These are phyloP conservation scores for Rhododendron williamsianum DNA, from an alignment of 148 eudicot genomes.

Conservation along the genomic window DNA sequence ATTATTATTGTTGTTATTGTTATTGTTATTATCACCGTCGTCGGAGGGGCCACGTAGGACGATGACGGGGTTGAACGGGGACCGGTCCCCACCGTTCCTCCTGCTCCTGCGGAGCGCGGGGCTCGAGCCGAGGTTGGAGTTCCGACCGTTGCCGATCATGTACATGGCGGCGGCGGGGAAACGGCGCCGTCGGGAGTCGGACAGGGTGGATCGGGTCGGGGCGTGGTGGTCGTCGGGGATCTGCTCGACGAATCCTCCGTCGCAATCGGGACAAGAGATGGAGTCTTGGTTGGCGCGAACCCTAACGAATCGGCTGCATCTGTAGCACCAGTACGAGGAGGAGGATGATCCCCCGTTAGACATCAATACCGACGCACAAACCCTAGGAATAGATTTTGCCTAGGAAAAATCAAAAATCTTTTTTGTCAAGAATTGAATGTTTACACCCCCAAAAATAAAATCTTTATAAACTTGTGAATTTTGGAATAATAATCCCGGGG, in stretches of 20 bases:
- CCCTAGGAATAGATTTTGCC: neutral
- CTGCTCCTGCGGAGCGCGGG: slow-evolving; percentile 38
- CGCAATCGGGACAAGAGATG: slow-evolving; percentile 69
- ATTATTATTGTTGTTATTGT: slow-evolving; percentile 9
- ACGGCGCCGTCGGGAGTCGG: slow-evolving; percentile 49
- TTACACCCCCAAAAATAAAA: neutral
- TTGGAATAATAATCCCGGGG: no score
- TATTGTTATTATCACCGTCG: neutral
- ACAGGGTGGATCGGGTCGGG: slow-evolving; percentile 23
- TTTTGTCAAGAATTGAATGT: neutral
- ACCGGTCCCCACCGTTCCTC: slow-evolving; percentile 62
- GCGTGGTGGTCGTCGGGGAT: slow-evolving; percentile 23
- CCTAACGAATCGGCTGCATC: slow-evolving; percentile 72
- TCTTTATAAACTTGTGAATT: neutral
- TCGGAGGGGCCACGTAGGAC: slow-evolving; percentile 67
- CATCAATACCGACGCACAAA: slow-evolving; percentile 6
- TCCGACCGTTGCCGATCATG: slow-evolving; percentile 31
- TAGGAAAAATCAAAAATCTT: neutral
- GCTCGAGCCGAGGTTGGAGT: slow-evolving; percentile 26
- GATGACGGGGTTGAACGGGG: slow-evolving; percentile 91
- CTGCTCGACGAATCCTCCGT: slow-evolving; percentile 71
- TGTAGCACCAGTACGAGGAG: slow-evolving; percentile 77
- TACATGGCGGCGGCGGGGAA: slow-evolving; percentile 58
- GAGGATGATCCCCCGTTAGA: slow-evolving; percentile 19
- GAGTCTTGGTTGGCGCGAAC: slow-evolving; percentile 34